Evolutionary conservation across 2,329 filamentous ascomycete genomes (phyloP), one percentile per base, ranked within the genome.

Genomic region (Ceratocystis albifundus): DNA sequence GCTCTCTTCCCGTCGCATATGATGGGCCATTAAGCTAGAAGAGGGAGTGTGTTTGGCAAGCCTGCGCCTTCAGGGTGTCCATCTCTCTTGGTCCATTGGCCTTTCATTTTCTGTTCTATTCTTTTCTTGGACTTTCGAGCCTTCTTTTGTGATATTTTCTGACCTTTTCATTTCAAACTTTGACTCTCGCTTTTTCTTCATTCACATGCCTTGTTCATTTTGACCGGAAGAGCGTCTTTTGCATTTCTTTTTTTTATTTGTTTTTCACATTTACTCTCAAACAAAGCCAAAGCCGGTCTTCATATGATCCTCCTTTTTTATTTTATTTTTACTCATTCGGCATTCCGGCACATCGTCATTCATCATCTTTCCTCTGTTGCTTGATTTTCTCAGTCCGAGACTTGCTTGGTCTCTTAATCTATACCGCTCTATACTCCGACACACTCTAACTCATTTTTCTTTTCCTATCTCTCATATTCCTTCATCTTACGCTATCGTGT

Each of bases 1-100:
- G 48, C 20, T 20, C 36, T 64, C 28, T 67, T 73, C 30, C 71
- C 73, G 25, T 71, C 73, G 3, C 73, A 75, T 63, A 75, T 75
- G 74, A 73, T 75, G 71, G 74, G 74, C 8, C 70, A 72, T 61
- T 75, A 70, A 32, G 12, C 1, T 17, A 28, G 20, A 22, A 25
- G 61, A 25, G 50, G n/a, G 44, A 64, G 17, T 10, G 44, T 20
- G 45, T 30, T 15, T 20, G 10, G 10, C 36, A 15, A 41, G 36
- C 36, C 10, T 15, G 36, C 36, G 41, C 6, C 6, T 15, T 25
- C 30, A 4, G 6, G n/a, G 48, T n/a, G 48, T 1, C 12, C 32
- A 44, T 30, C 28, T 48, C 30, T 30, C 32, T 62, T 44, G 45
- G 41, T 62, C 44, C 30, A 22, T 48, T 62, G 15, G 8, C 48